Percentiles rank a stretch among this genome's conserved stretches.
phyloP scores from a whole-genome alignment of 1,284 basidiomycete species.

The Coniferiporia sulphurascens region DNA sequence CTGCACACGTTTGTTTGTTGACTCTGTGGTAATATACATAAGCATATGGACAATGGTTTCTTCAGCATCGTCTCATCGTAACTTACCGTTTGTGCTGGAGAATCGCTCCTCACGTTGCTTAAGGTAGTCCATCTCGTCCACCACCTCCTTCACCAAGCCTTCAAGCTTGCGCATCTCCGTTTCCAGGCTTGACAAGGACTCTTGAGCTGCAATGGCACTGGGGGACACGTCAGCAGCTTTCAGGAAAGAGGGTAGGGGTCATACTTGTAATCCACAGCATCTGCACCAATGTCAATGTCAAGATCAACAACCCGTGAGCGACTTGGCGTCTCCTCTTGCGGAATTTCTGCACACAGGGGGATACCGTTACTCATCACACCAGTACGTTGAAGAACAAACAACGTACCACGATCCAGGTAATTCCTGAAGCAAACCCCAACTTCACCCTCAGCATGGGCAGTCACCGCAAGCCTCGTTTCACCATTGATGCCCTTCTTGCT shows the following conservation, averaged over 20 bases:
- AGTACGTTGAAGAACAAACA: neutral
- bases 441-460: constrained; percentile 90
- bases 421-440: constrained; percentile 95
- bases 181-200: constrained; percentile 92
- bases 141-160: constrained; percentile 89
- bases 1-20: constrained; percentile 88
- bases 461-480: constrained; percentile 92
- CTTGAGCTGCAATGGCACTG: constrained; percentile 97
- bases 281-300: constrained; percentile 96
- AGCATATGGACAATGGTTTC: neutral
- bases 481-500: constrained; percentile 84
- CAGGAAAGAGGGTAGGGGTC: constrained; percentile 24
- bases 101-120: constrained; percentile 88
- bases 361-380: neutral
- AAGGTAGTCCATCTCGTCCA: constrained; percentile 92
- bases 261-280: constrained; percentile 98
- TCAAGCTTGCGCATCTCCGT: constrained; percentile 98
- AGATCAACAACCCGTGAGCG: constrained; percentile 77
- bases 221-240: neutral
- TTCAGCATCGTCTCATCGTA: constrained; percentile 4
- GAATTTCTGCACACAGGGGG: constrained; percentile 33
- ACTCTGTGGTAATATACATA: constrained; percentile 52
- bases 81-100: constrained; percentile 87
- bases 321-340: constrained; percentile 41
- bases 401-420: constrained; percentile 64